Conservation (phyloP, 2,329 filamentous ascomycete genomes). For the Aspergillus japonicus region DNA sequence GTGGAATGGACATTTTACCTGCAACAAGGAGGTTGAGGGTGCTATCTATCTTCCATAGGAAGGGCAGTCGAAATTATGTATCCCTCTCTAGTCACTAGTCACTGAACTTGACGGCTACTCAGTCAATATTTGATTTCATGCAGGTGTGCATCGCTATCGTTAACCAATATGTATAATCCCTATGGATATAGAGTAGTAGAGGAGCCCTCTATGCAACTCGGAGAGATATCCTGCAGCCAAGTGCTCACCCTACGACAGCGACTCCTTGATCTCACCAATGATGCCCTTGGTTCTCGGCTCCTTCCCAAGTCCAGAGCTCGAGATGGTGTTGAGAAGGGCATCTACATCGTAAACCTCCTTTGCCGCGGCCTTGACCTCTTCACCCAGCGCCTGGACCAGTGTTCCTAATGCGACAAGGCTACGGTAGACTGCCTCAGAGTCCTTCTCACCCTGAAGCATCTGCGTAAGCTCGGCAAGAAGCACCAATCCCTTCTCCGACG, state of each 20-base stretch:
- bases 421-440: constrained; percentile 81
- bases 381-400: constrained; percentile 59
- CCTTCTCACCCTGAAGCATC: constrained; percentile 65
- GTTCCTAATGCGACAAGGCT: constrained; percentile 82
- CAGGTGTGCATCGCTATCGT: constrained; percentile 13
- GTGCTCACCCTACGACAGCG: constrained; percentile 21
- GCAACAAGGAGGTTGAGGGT: background rate
- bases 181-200: background rate
- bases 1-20: background rate
- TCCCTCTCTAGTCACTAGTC: background rate
- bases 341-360: constrained; percentile 57
- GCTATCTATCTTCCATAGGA: too few species aligned
- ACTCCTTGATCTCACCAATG: constrained; percentile 58
- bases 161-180: constrained; percentile 11
- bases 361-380: constrained; percentile 58
- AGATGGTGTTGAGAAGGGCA: constrained; percentile 47
- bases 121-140: background rate
- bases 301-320: constrained; percentile 51
- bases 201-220: background rate
- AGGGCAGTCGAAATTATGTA: background rate
- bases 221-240: background rate
- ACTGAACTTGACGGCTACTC: background rate
- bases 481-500: constrained; percentile 50
- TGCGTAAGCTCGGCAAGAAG: constrained; percentile 62
- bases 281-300: constrained; percentile 62